Evolutionary conservation across 1,284 basidiomycete species (phyloP).

Genomic region (Gymnopus androsaceus): DNA sequence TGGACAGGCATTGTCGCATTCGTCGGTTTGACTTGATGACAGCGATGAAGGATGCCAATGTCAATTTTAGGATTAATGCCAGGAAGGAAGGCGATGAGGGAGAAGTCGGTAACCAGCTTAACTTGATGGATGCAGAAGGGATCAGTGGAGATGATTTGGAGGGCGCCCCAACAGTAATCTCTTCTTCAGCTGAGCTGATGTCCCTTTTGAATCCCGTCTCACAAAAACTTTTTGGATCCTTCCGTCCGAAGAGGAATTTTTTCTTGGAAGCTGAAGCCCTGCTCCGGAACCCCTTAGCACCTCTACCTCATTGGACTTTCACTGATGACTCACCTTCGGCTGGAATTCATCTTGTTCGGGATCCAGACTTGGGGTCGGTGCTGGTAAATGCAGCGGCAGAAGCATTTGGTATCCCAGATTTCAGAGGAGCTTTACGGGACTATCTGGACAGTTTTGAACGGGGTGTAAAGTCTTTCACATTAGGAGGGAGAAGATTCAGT

Average conservation of each 20-base stretch:
- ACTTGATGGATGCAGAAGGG: no score
- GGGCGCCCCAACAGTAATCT: no score
- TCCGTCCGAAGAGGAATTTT: not conserved
- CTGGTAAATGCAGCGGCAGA: not conserved
- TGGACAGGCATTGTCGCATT: constrained; percentile 15
- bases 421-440: not conserved
- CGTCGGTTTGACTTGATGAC: not conserved
- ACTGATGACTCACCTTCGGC: not conserved
- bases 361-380: not conserved
- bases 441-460: not conserved
- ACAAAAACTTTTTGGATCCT: not conserved
- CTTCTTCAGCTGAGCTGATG: not conserved
- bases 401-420: not conserved
- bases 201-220: not conserved
- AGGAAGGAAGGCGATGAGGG: not conserved
- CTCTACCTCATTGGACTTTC: not conserved
- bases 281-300: not conserved
- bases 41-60: not conserved
- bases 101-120: no score
- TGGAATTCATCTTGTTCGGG: not conserved
- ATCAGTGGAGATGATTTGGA: not conserved
- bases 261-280: not conserved
- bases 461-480: not conserved
- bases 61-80: not conserved
- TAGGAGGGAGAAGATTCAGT: not conserved